Percentiles rank a stretch among this genome's conserved stretches.
phyloP scores from a whole-genome alignment of 768 basidiomycete species.

The Jaapia argillacea region DNA sequence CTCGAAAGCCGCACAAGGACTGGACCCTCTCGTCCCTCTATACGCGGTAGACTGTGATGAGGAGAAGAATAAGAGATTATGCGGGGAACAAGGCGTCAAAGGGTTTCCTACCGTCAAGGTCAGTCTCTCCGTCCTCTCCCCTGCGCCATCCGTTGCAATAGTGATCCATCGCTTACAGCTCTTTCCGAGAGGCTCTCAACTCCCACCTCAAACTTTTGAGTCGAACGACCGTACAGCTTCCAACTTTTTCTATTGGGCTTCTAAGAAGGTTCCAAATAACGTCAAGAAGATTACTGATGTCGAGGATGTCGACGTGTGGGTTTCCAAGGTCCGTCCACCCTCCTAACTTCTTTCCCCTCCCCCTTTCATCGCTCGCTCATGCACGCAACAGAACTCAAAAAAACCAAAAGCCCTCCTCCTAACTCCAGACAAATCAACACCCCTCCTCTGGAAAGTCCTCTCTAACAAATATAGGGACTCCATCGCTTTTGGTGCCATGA shows the following conservation, averaged over 20 bases:
- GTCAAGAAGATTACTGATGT: slow-evolving; percentile 48
- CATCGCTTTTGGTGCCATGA: slow-evolving; percentile 52
- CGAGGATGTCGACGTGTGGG: slow-evolving; percentile 56
- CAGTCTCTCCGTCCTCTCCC: slow-evolving; percentile 4
- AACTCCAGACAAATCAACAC: slow-evolving; percentile 68
- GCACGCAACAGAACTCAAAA: slow-evolving; percentile 22
- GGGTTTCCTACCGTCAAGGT: slow-evolving; percentile 94
- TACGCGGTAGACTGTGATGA: slow-evolving; percentile 94
- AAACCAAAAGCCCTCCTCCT: slow-evolving; percentile 54
- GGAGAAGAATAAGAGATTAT: slow-evolving; percentile 70
- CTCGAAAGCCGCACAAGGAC: slow-evolving; percentile 66
- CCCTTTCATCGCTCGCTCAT: neutral
- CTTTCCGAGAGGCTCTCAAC: slow-evolving; percentile 66
- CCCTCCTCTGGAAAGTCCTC: slow-evolving; percentile 73
- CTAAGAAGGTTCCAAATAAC: slow-evolving; percentile 62
- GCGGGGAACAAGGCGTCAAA: slow-evolving; percentile 76
- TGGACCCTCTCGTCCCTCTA: slow-evolving; percentile 75
- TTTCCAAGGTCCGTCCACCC: slow-evolving; percentile 44
- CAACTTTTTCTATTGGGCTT: slow-evolving; percentile 68
- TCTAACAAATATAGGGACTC: slow-evolving; percentile 60
- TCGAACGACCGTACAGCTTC: slow-evolving; percentile 59
- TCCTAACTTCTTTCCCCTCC: neutral
- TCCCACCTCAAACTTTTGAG: slow-evolving; percentile 57
- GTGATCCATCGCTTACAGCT: slow-evolving; percentile 29
- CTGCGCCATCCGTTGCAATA: neutral